Evolutionary conservation across 495 filamentous ascomycete species (phyloP).

Genomic region (Lophiostoma macrostomum): DNA sequence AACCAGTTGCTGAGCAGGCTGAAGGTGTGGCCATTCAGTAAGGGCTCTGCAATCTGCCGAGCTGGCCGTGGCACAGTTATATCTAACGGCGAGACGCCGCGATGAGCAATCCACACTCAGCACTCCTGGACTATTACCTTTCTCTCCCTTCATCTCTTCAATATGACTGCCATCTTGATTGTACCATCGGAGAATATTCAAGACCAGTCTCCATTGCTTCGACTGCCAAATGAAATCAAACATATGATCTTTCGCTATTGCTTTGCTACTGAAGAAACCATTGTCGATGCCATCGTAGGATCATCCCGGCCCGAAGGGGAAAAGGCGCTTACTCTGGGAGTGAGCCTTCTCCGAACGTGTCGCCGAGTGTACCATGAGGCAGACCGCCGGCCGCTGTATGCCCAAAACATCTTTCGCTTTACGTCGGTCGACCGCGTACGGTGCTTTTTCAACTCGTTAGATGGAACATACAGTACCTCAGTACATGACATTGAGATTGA

Average conservation of each 20-base stretch:
- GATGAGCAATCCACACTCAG: too few relatives aligned
- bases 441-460: conserved; percentile 16
- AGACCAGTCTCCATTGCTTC: conserved; percentile 21
- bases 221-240: conserved; percentile 31
- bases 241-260: conserved; percentile 27
- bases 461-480: neutral
- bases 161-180: conserved; percentile 1
- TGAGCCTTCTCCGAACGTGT: conserved; percentile 28
- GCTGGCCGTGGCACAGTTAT: too few relatives aligned
- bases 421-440: conserved; percentile 17
- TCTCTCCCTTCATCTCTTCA: too few relatives aligned
- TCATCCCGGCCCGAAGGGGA: neutral
- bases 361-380: conserved; percentile 24
- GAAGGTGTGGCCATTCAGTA: too few relatives aligned
- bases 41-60: too few relatives aligned
- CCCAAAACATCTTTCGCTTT: conserved; percentile 31
- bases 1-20: too few relatives aligned
- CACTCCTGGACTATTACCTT: too few relatives aligned
- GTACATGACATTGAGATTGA: conserved; percentile 28
- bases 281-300: conserved; percentile 21
- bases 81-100: too few relatives aligned
- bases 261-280: conserved; percentile 12
- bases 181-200: conserved; percentile 17
- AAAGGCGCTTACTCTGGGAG: neutral
- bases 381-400: conserved; percentile 14